Percentiles rank a stretch among this genome's conserved stretches.
Conservation (phyloP, 2,329 filamentous ascomycete species). For the Sporothrix luriei region DNA sequence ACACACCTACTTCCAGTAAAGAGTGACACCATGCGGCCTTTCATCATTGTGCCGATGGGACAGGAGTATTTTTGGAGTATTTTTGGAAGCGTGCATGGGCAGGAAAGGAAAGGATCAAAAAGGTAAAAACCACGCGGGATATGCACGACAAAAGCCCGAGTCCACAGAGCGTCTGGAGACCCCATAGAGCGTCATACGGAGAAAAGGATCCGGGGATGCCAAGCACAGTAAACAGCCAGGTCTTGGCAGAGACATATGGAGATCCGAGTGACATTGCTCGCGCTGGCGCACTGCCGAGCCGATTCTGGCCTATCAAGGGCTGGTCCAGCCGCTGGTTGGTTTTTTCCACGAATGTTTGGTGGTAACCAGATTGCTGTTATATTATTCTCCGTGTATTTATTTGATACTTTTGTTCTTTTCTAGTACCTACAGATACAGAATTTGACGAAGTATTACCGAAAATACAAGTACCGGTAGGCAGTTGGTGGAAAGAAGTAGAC, state of each 20-base stretch:
- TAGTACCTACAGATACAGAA: not conserved
- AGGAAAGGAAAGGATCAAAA: not conserved
- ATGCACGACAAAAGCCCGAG: slow-evolving; percentile 3
- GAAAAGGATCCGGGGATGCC: slow-evolving; percentile 1
- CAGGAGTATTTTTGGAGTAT: slow-evolving; percentile 26
- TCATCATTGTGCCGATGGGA: not conserved
- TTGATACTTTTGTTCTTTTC: not conserved
- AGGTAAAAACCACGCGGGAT: slow-evolving; percentile 19
- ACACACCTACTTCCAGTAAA: not conserved
- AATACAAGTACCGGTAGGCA: slow-evolving; percentile 12
- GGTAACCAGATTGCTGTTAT: not conserved
- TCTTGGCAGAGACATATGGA: slow-evolving; percentile 9
- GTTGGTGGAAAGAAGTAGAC: not conserved
- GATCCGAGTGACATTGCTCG: slow-evolving; percentile 7
- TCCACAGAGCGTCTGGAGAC: not conserved
- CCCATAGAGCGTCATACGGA: not conserved
- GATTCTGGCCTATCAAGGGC: not conserved
- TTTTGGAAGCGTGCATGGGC: slow-evolving; percentile 22
- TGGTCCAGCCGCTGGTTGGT: not conserved
- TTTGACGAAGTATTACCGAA: not conserved
- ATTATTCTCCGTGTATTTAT: not conserved
- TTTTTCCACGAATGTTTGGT: not conserved
- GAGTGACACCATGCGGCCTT: too few relatives aligned
- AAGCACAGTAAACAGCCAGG: not conserved
- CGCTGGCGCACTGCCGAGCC: not conserved